These are phyloP conservation scores for Cutaneotrichosporon daszewskae DNA, from an alignment of 1,284 basidiomycete genomes.

Conservation along the genomic window DNA sequence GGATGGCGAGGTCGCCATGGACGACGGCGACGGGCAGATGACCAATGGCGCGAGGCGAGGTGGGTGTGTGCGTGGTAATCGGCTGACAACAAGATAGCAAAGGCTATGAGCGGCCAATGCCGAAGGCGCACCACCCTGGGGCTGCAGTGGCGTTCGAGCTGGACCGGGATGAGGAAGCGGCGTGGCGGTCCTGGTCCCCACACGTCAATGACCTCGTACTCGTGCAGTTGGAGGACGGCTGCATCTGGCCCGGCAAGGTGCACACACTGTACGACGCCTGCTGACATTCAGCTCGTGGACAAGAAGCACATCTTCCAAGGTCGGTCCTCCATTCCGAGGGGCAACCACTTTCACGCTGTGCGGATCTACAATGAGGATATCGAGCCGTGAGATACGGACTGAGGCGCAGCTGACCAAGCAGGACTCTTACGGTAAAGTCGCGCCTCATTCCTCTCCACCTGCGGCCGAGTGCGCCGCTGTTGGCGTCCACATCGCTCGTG, in stretches of 20 bases:
- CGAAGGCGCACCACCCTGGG: conserved; percentile 28
- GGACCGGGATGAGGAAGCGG: conserved; percentile 27
- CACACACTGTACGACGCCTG: not conserved
- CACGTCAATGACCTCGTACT: conserved; percentile 34
- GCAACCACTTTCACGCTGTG: conserved; percentile 41
- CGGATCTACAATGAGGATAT: conserved; percentile 35
- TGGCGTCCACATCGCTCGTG: conserved; percentile 29
- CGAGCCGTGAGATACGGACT: conserved; percentile 25
- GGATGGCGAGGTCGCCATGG: conserved; percentile 11
- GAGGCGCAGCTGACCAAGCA: conserved; percentile 13
- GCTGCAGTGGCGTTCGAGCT: conserved; percentile 22
- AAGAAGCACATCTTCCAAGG: conserved; percentile 40
- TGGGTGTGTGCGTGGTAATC: not conserved
- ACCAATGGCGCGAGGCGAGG: not conserved
- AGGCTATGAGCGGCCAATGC: conserved; percentile 16
- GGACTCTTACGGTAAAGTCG: conserved; percentile 38
- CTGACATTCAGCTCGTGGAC: conserved; percentile 36
- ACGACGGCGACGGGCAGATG: conserved; percentile 2
- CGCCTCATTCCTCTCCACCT: conserved; percentile 34
- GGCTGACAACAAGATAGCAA: conserved; percentile 1
- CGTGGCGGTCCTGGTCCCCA: conserved; percentile 39
- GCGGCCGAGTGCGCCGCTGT: conserved; percentile 32
- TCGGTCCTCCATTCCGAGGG: conserved; percentile 31
- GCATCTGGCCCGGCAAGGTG: conserved; percentile 39
- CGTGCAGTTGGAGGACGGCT: conserved; percentile 27